Base-by-base conservation (phyloP, 2,329 filamentous ascomycete species). In the Cladophialophora carrionii region DNA sequence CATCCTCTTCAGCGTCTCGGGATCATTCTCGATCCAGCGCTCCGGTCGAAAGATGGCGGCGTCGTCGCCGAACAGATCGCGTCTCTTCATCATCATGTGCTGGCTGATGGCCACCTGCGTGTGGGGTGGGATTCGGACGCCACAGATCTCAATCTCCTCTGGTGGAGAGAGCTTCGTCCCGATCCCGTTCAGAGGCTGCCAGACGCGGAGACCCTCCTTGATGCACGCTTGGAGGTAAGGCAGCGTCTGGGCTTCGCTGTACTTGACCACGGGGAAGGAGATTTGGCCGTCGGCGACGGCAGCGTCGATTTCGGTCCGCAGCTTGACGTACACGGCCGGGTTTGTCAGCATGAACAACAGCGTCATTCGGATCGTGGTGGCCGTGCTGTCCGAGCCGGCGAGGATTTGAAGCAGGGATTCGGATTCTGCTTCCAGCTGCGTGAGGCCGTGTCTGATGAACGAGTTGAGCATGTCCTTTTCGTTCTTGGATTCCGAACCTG, bases 161-260 rank as follows among this genome's bases (percentile, higher is more conserved):
- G 71, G 71, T 7, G 79, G 78, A 17, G 79, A 75, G 2, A 76
- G 64, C 51, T 74, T 73, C 26, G 70, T 49, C 24, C 37, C 31
- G 8, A 58, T 48, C 14, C 56, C 56, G 37, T 48, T 49, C 41
- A 58, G 43, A 26, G 56, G 56, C 26, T 48, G 56, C 37, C 37
- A 58, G 70, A 92, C 73, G 10, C 90, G 85, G 78, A 93, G 90
- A 3, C 88, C 85, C 75, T 95, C 91, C 73, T 92, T 90, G 71
- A 94, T 83, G 61, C 87, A 87, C 3, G 90, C 90, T 72, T 92
- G 89, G 5, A 95, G 84, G 74, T 92, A 94, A 0, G 86, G 85
- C 3, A 94, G 81, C 61, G 84, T 84, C 74, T 52, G 82, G 34
- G 82, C 83, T 76, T 92, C 89, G 56, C n/a, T 37, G 43, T 49